Evolutionary conservation across 2,329 filamentous ascomycete genomes (phyloP).

Genomic region (Nemania abortiva): DNA sequence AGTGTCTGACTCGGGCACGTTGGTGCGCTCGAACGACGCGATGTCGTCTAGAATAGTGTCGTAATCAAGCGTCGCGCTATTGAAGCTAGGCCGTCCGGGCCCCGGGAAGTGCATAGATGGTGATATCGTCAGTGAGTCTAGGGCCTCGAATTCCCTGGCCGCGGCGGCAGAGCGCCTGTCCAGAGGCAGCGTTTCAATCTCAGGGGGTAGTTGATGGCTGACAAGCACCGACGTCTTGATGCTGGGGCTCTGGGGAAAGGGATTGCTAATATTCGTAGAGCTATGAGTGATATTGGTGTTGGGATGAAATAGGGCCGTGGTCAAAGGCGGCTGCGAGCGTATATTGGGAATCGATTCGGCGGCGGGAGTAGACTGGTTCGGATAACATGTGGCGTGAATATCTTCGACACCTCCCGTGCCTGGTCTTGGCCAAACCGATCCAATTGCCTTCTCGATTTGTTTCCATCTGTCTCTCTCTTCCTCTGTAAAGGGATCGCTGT

Average conservation of each 20-base stretch:
- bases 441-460: conserved; percentile 31
- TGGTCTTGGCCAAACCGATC: conserved; percentile 36
- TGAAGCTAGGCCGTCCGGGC: conserved; percentile 42
- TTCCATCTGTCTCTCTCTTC: conserved; percentile 38
- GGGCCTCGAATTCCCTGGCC: conserved; percentile 14
- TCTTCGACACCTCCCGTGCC: conserved; percentile 8
- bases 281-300: conserved; percentile 9
- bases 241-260: conserved; percentile 14
- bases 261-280: conserved; percentile 12
- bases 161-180: conserved; percentile 4
- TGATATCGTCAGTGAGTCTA: conserved; percentile 22
- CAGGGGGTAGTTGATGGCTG: conserved; percentile 5
- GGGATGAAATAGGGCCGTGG: conserved; percentile 15
- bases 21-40: conserved; percentile 62
- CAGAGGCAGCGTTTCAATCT: conserved; percentile 14
- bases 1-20: conserved; percentile 65
- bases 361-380: neutral
- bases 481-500: conserved; percentile 9
- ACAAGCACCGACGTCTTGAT: conserved; percentile 20
- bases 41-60: conserved; percentile 66
- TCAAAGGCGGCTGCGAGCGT: conserved; percentile 6
- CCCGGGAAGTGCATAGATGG: conserved; percentile 28
- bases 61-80: conserved; percentile 57
- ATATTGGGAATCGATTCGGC: neutral
- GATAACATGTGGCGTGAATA: neutral